Evolutionary conservation across 768 basidiomycete genomes (phyloP).

Genomic region (Leucosporidium yakuticum): DNA sequence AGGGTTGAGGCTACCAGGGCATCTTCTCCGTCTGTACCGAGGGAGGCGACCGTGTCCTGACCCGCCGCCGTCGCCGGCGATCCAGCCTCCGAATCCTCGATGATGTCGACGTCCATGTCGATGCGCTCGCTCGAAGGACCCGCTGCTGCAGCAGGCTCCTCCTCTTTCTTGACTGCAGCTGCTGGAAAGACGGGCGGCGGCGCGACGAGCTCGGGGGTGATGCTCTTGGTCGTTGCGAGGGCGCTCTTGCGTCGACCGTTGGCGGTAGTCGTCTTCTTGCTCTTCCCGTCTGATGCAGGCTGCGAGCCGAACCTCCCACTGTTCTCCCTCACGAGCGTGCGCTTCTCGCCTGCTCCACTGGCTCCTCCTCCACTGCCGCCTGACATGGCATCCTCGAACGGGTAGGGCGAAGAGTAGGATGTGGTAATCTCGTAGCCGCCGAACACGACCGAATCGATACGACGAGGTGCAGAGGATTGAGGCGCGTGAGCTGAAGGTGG

Average conservation of each 20-base stretch:
- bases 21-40: background rate
- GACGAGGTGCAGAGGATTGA: background rate
- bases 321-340: background rate
- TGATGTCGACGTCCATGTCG: background rate
- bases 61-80: background rate
- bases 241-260: background rate
- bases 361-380: background rate
- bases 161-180: background rate
- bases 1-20: background rate
- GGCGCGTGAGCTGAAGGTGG: background rate
- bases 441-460: slow-evolving; percentile 27
- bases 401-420: slow-evolving; percentile 23
- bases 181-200: background rate
- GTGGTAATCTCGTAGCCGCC: slow-evolving; percentile 29
- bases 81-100: background rate
- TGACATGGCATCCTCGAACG: slow-evolving; percentile 18
- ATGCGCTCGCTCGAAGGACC: background rate
- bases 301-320: slow-evolving; percentile 1
- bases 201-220: background rate
- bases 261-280: background rate
- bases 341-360: background rate
- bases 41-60: background rate
- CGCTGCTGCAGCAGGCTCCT: background rate
- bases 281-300: background rate
- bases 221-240: background rate